Evolutionary conservation across 169 alveolate genomes (phyloP).

Genomic region (Blepharisma undulans): DNA sequence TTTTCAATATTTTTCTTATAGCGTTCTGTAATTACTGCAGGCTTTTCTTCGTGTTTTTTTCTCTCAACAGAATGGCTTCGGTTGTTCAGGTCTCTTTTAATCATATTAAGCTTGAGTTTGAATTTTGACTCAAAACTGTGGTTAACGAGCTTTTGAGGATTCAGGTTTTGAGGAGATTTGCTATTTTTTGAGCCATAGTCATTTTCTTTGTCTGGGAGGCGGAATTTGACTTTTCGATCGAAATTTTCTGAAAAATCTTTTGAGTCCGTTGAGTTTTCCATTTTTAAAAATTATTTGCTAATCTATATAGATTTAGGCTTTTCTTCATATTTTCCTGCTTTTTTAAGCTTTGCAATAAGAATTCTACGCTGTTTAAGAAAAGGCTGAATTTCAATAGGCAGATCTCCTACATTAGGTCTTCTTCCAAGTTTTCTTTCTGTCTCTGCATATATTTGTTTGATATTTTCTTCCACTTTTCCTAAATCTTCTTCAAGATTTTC

Average conservation of each 20-base stretch:
- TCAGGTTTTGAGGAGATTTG: not conserved
- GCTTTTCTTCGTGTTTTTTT: not conserved
- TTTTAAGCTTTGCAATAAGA: not conserved
- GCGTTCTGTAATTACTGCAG: not conserved
- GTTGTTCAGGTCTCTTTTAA: not conserved
- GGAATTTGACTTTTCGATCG: not conserved
- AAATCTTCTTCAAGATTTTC: slow-evolving; percentile 13
- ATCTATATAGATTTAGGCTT: not conserved
- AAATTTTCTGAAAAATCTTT: not conserved
- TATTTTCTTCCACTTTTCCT: slow-evolving; percentile 5
- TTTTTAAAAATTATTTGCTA: not conserved
- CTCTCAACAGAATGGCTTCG: not conserved
- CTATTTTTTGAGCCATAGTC: not conserved
- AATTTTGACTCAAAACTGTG: not conserved
- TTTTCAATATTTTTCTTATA: not conserved
- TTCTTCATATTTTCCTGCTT: not conserved
- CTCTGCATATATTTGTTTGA: not conserved
- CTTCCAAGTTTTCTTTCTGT: slow-evolving; percentile 5
- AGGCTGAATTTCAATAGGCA: not conserved
- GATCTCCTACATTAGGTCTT: not conserved
- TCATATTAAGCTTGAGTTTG: not conserved
- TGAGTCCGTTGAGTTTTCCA: not conserved
- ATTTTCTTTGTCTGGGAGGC: not conserved
- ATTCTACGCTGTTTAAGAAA: slow-evolving; percentile 3
- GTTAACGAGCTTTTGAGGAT: not conserved